phyloP scores from a whole-genome alignment of 2,329 filamentous ascomycete species.

The Hypoxylon sp. region DNA sequence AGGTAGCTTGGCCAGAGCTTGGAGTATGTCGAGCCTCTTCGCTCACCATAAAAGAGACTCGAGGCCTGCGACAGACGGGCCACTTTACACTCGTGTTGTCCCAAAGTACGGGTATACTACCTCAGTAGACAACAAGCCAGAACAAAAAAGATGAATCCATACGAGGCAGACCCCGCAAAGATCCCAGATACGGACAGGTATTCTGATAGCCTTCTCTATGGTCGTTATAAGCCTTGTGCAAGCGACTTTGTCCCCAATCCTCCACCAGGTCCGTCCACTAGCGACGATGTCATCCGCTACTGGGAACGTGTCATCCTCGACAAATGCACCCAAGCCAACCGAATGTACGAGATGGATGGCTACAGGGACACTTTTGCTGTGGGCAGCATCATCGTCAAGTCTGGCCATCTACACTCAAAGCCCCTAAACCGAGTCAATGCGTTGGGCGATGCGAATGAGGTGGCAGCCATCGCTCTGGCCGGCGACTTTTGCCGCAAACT shows the following conservation, averaged over 20 bases:
- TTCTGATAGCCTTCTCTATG: slow-evolving; percentile 51
- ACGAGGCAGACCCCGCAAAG: slow-evolving; percentile 48
- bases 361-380: slow-evolving; percentile 59
- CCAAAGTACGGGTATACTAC: too few species aligned
- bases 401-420: slow-evolving; percentile 40
- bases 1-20: neutral
- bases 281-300: slow-evolving; percentile 39
- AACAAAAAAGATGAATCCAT: slow-evolving; percentile 49
- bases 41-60: neutral
- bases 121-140: too few species aligned
- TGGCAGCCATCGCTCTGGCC: slow-evolving; percentile 29
- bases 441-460: slow-evolving; percentile 40
- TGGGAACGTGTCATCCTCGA: slow-evolving; percentile 50
- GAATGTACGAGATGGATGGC: slow-evolving; percentile 53
- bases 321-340: slow-evolving; percentile 49
- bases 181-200: slow-evolving; percentile 52
- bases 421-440: slow-evolving; percentile 23
- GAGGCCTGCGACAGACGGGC: neutral
- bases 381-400: slow-evolving; percentile 57
- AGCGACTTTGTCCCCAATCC: slow-evolving; percentile 47
- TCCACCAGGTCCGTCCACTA: neutral
- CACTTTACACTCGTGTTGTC: neutral
- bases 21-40: neutral
- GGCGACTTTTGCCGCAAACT: slow-evolving; percentile 15
- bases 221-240: slow-evolving; percentile 45